Evolutionary conservation across 2,329 filamentous ascomycete species (phyloP).

Genomic region (Ceratocystis eucalypticola): DNA sequence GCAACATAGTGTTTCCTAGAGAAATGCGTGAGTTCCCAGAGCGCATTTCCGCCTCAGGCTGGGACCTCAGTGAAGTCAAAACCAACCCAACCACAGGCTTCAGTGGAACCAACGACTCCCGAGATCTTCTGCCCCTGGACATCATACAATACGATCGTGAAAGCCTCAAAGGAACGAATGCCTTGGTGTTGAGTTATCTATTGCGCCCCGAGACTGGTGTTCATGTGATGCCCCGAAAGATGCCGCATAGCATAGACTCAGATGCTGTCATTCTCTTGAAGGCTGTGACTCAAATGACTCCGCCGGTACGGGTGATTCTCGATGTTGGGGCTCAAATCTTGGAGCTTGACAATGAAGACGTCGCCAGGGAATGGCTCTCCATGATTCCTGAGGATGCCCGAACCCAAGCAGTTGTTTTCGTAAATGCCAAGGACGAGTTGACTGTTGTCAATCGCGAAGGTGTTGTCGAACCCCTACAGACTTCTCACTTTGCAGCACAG

Average conservation of each 20-base stretch:
- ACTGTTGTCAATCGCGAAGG: conserved; percentile 39
- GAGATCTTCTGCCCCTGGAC: conserved; percentile 41
- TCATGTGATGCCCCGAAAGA: conserved; percentile 22
- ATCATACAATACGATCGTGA: conserved; percentile 43
- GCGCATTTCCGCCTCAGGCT: conserved; percentile 53
- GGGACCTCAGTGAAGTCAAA: conserved; percentile 45
- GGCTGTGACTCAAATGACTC: conserved; percentile 29
- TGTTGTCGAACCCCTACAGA: conserved; percentile 35
- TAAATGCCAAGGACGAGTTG: conserved; percentile 33
- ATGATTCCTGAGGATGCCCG: conserved; percentile 16
- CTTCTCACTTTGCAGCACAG: conserved; percentile 44
- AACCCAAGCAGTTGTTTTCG: conserved; percentile 22
- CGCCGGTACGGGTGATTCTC: conserved; percentile 44
- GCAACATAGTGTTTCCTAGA: conserved; percentile 44
- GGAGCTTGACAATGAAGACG: conserved; percentile 43
- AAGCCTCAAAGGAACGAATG: conserved; percentile 50
- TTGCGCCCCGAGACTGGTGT: conserved; percentile 40
- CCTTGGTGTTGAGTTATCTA: conserved; percentile 47
- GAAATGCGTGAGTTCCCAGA: conserved; percentile 48
- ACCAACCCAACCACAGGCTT: conserved; percentile 47
- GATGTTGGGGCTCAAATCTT: conserved; percentile 60
- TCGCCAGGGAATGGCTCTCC: conserved; percentile 43
- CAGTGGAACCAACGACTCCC: conserved; percentile 54
- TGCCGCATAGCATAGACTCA: conserved; percentile 16
- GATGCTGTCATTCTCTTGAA: conserved; percentile 34